Base-by-base conservation (phyloP, 2,329 filamentous ascomycete species). In the Curvularia eragrostidis region DNA sequence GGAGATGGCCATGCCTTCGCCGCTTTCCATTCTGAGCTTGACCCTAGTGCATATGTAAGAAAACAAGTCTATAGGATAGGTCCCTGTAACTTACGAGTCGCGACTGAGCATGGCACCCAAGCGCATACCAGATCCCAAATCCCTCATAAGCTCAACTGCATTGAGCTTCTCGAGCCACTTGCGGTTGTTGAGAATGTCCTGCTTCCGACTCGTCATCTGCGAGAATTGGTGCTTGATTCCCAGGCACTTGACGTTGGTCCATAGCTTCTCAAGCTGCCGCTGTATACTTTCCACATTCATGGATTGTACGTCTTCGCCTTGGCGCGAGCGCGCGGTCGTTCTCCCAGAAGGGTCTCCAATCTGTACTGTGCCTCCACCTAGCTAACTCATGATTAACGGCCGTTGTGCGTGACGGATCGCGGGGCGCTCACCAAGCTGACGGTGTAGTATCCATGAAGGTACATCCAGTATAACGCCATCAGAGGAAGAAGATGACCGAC, bases 1-100 rank as follows among this genome's bases (percentile, higher is more conserved):
- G 34, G 91, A 89, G 69, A 96, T 90, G 0, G 93, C 96, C 89
- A 99, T 94, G 67, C 95, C 96, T 63, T 95, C 91, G 36, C 92
- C 91, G 52, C 88, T 88, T n/a, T 85, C 84, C 82, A 98, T 84
- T 71, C 93, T 91, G 56, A 87, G 88, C 77, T 92, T 95, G 53
- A 96, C 93, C 32, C 86, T 88, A 30, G 48, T 9, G 28, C 32
- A 46, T 34, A 28, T 36, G 43, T 76, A 48, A 76, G 68, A 8
- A 9, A 9, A 19, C 23, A 13, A 23, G 30, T 13, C 13, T 8
- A 7, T 18, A 21, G 4, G 12, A 15, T 7, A 15, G 1, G 13
- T 7, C 8, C 47, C 5, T 32, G 86, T 13, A 7, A 58, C 90
- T 82, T 77, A 92, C 89, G 91, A 95, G 62, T 98, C 94, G 69